A percentile compares a stretch with the other conserved stretches of the same genome.
phyloP scores from a whole-genome alignment of 2,329 filamentous ascomycete genomes.

The Decorospora gaudefroyi region DNA sequence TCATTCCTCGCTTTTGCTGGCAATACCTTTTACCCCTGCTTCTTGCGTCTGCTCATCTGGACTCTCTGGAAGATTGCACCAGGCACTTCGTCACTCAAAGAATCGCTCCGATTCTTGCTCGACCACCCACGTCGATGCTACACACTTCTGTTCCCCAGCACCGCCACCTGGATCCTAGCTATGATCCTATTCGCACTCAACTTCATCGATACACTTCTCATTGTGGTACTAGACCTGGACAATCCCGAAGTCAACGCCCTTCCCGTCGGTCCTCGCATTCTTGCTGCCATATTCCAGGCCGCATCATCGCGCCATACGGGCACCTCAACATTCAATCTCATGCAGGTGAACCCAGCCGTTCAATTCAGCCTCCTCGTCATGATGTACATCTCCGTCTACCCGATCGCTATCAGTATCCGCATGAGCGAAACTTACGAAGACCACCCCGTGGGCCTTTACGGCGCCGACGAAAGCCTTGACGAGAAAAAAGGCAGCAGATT shows the following conservation, averaged over 20 bases:
- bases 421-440: conserved; percentile 97
- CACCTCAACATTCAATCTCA: conserved; percentile 78
- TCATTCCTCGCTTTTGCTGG: conserved; percentile 89
- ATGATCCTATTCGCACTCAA: conserved; percentile 82
- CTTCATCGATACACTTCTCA: conserved; percentile 82
- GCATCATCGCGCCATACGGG: conserved; percentile 87
- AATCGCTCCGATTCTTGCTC: conserved; percentile 86
- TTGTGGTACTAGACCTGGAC: conserved; percentile 86
- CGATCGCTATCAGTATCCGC: conserved; percentile 92
- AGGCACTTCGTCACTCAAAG: conserved; percentile 72
- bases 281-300: conserved; percentile 89
- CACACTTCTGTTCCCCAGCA: conserved; percentile 86
- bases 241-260: conserved; percentile 69
- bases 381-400: conserved; percentile 99
- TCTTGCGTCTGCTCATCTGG: conserved; percentile 97
- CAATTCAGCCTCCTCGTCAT: conserved; percentile 95
- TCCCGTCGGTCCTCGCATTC: conserved; percentile 72
- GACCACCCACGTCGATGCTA: conserved; percentile 97
- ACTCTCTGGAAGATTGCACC: conserved; percentile 68
- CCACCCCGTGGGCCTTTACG: conserved; percentile 76
- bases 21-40: conserved; percentile 93
- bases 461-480: conserved; percentile 49
- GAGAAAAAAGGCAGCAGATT: conserved; percentile 63
- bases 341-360: conserved; percentile 81
- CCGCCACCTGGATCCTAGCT: conserved; percentile 95